These are phyloP conservation scores for Lecanicillium sp. DNA, from an alignment of 2,329 filamentous ascomycete genomes.

Conservation along the genomic window DNA sequence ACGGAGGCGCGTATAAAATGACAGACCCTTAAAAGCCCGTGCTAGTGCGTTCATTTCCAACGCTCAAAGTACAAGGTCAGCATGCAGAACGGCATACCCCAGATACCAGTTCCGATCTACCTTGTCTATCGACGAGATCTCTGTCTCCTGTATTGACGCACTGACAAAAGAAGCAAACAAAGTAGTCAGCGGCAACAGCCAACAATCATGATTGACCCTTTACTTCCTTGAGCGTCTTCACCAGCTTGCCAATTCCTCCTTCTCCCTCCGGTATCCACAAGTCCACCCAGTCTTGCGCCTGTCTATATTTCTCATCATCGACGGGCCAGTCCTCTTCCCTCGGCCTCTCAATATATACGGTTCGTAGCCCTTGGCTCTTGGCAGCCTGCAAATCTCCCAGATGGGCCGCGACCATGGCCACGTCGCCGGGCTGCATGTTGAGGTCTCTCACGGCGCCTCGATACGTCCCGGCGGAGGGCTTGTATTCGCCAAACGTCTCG, in stretches of 20 bases:
- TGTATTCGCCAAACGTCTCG: conserved; percentile 68
- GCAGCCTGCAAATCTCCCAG: conserved; percentile 62
- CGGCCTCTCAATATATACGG: conserved; percentile 65
- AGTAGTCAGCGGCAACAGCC: too few species aligned
- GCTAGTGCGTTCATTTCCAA: too few species aligned
- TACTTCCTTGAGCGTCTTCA: conserved; percentile 18
- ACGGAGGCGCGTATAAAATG: too few species aligned
- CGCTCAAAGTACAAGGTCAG: too few species aligned
- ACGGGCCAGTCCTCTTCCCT: conserved; percentile 55
- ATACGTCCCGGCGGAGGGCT: conserved; percentile 63
- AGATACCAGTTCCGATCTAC: too few species aligned
- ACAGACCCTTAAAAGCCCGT: too few species aligned
- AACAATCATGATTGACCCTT: neutral
- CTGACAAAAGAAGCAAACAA: too few species aligned
- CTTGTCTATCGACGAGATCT: too few species aligned
- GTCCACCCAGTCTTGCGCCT: conserved; percentile 37
- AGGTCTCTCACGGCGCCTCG: conserved; percentile 56
- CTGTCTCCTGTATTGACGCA: too few species aligned
- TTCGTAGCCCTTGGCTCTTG: conserved; percentile 54
- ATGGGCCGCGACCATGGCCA: conserved; percentile 74
- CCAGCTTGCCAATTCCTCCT: conserved; percentile 23
- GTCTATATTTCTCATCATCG: conserved; percentile 42
- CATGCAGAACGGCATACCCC: too few species aligned
- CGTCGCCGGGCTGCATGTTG: conserved; percentile 48
- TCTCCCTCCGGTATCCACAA: conserved; percentile 27